Evolutionary conservation across 2,329 filamentous ascomycete genomes (phyloP).

Genomic region (Xylaria sp.): DNA sequence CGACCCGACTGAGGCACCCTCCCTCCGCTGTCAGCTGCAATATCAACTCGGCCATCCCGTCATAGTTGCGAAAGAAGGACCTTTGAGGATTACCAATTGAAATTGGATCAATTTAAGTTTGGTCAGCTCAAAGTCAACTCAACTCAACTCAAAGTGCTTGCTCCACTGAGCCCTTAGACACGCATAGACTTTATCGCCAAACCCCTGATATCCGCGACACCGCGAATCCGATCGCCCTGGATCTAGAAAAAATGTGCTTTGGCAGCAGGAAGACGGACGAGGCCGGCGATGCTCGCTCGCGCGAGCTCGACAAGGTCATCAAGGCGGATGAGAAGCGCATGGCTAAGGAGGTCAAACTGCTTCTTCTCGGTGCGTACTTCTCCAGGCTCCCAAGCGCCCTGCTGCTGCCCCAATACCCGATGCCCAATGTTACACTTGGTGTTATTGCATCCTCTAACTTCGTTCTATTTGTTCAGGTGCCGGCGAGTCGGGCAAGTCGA

Average conservation of each 20-base stretch:
- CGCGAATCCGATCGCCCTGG: conserved; percentile 24
- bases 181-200: conserved; percentile 19
- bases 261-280: conserved; percentile 64
- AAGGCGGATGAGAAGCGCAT: conserved; percentile 88
- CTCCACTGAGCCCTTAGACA: conserved; percentile 19
- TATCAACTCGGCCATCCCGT: conserved; percentile 16
- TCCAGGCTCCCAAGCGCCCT: conserved; percentile 28
- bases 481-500: conserved; percentile 95
- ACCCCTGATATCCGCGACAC: conserved; percentile 15
- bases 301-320: conserved; percentile 87
- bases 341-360: conserved; percentile 89
- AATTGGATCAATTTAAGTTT: conserved; percentile 23
- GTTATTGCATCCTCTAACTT: conserved; percentile 42
- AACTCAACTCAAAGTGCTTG: conserved; percentile 11
- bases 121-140: conserved; percentile 13
- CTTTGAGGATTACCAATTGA: not conserved
- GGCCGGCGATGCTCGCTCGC: conserved; percentile 65
- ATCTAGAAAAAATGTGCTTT: conserved; percentile 68
- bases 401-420: conserved; percentile 20
- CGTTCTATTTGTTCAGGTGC: conserved; percentile 70
- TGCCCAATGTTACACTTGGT: conserved; percentile 36
- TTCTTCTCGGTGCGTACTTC: conserved; percentile 80
- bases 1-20: conserved; percentile 17
- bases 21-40: conserved; percentile 7
- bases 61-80: conserved; percentile 11